These are phyloP conservation scores for Pleurostoma richardsiae DNA, from an alignment of 2,329 filamentous ascomycete species.

Conservation along the genomic window DNA sequence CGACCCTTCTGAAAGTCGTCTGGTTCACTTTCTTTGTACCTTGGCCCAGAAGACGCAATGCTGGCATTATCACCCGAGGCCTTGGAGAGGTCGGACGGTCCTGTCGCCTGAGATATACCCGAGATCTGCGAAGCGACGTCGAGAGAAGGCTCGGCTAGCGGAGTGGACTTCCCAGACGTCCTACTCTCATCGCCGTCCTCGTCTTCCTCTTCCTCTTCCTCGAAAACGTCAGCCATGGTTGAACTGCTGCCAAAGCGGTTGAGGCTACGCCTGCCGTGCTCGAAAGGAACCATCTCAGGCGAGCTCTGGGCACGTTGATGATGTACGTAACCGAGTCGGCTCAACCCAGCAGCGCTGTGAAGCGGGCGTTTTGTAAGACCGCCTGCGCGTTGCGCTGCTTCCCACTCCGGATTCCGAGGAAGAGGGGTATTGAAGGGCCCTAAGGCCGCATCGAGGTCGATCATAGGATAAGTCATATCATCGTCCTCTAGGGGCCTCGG, in stretches of 20 bases:
- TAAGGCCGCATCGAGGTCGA: slow-evolving; percentile 89
- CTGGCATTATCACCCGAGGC: slow-evolving; percentile 8
- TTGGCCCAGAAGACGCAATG: slow-evolving; percentile 19
- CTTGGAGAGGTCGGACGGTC: neutral
- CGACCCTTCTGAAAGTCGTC: slow-evolving; percentile 33
- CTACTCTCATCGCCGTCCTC: slow-evolving; percentile 40
- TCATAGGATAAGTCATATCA: slow-evolving; percentile 71
- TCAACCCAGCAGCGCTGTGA: slow-evolving; percentile 71
- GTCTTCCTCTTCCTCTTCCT: slow-evolving; percentile 69
- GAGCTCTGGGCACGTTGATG: slow-evolving; percentile 77
- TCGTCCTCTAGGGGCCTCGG: slow-evolving; percentile 39
- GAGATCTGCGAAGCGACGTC: neutral
- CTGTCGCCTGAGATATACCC: neutral
- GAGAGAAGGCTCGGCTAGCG: slow-evolving; percentile 26
- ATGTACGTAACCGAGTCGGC: slow-evolving; percentile 58
- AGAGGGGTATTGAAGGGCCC: slow-evolving; percentile 85
- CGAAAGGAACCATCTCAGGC: slow-evolving; percentile 73
- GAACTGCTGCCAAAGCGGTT: slow-evolving; percentile 61
- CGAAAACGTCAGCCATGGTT: slow-evolving; percentile 82
- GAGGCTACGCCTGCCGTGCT: slow-evolving; percentile 51
- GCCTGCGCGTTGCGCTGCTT: slow-evolving; percentile 57
- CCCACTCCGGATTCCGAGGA: slow-evolving; percentile 58
- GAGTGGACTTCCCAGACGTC: slow-evolving; percentile 21
- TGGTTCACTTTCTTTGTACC: slow-evolving; percentile 40
- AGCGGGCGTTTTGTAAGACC: slow-evolving; percentile 60